Evolutionary conservation across 805 yeast species (phyloP).

Genomic region (Teunomyces barrocoloradensis): DNA sequence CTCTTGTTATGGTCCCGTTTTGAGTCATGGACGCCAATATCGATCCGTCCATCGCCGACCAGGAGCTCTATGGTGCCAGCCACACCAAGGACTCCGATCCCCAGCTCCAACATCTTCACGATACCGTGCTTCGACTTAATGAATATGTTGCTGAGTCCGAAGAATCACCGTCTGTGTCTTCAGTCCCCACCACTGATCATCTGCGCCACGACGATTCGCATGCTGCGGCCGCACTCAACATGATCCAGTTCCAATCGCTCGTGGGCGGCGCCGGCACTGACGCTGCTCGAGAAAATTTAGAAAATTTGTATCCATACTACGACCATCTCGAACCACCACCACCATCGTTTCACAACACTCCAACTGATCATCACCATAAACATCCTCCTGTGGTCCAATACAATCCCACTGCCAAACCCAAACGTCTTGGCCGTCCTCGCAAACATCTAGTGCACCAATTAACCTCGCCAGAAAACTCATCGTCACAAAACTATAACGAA

Average conservation of each 20-base stretch:
- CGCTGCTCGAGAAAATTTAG: background rate
- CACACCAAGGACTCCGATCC: slow-evolving; percentile 4
- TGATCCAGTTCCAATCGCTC: slow-evolving; percentile 17
- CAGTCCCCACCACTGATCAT: no score
- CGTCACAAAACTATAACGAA: slow-evolving; percentile 27
- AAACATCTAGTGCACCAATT: slow-evolving; percentile 20
- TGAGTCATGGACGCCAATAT: slow-evolving; percentile 15
- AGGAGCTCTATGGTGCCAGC: slow-evolving; percentile 13
- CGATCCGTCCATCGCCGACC: slow-evolving; percentile 18
- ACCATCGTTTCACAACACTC: background rate
- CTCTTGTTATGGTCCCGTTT: no score
- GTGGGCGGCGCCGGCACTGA: slow-evolving; percentile 1
- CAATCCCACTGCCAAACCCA: slow-evolving; percentile 28
- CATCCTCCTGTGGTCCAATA: slow-evolving; percentile 24
- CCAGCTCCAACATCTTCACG: slow-evolving; percentile 1
- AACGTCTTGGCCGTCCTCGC: slow-evolving; percentile 37
- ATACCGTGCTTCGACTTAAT: slow-evolving; percentile 14
- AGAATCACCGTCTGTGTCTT: no score
- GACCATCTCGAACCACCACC: background rate
- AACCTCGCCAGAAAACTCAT: slow-evolving; percentile 18
- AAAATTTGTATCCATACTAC: slow-evolving; percentile 2
- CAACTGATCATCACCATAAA: background rate
- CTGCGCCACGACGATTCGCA: slow-evolving; percentile 9
- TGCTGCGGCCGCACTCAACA: slow-evolving; percentile 20
- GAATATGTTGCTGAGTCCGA: slow-evolving; percentile 6